Evolutionary conservation across 2,329 filamentous ascomycete species (phyloP), one percentile per base, ranked within the genome.

Genomic region (Sporothrix inflata): DNA sequence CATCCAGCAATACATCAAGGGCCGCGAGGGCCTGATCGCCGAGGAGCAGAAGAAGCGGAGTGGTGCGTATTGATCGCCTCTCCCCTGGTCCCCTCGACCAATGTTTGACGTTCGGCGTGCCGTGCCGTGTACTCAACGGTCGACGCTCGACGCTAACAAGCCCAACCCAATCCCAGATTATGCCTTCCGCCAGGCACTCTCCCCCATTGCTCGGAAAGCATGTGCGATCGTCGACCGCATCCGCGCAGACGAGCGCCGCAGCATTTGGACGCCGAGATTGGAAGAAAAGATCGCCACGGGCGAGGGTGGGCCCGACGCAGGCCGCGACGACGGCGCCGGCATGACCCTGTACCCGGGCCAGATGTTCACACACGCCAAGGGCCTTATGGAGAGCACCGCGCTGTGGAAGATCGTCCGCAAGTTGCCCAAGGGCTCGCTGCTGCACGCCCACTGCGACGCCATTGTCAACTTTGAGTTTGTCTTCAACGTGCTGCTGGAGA

Each of bases 401-500:
- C 85, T 98, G 30, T 98, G 94, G 94, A 87, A 89, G 75, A 96
- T 98, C 76, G 87, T 97, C 19, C 88, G 90, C 73, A 87, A 85
- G 75, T 94, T 98, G 92, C 95, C 95, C 38, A 98, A 98, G 80
- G 96, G 95, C 14, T 87, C 91, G 9, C 84, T 97, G 40, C 83
- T 97, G 73, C 94, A 98, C 83, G 93, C 93, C 57, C 94, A 98
- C 81, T 84, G 97, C 79, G 93, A 97, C 80, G 94, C 94, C 77
- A 97, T 97, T 90, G 92, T 97, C 67, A 92, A 97, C 79, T 89
- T 94, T 75, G 91, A 94, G 78, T 97, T 90, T 83, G 83, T 97
- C 8, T 86, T 97, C 51, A 87, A 90, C 6, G 86, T 91, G 76
- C 88, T 93, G 2, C 85, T 98, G 74, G 83, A 85, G 12, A 91